Conservation (phyloP, 164 flowering plant genomes). For the Kalanchoe fedtschenkoi region DNA sequence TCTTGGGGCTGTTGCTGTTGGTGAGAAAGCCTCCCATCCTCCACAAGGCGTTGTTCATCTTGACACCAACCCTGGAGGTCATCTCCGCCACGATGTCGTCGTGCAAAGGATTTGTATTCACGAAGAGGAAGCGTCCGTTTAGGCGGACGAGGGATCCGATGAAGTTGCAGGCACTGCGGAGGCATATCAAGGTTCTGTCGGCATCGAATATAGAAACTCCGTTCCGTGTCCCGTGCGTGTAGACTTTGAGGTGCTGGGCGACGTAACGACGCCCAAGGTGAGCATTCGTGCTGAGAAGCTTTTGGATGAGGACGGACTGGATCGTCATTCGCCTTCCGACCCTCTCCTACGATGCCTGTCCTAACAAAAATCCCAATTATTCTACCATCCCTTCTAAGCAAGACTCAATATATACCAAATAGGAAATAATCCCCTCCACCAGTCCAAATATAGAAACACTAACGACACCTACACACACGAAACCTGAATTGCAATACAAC, state of each 20-base stretch:
- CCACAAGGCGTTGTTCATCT: slow-evolving; percentile 30
- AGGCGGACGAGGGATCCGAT: slow-evolving; percentile 31
- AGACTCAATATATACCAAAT: too few species aligned
- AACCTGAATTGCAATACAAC: too few species aligned
- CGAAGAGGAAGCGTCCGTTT: slow-evolving; percentile 33
- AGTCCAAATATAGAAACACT: too few species aligned
- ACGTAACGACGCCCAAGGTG: slow-evolving; percentile 45
- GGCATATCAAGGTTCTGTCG: slow-evolving; percentile 53
- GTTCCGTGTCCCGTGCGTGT: slow-evolving; percentile 43
- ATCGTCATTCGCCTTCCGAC: too few species aligned
- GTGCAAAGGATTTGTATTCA: slow-evolving; percentile 43
- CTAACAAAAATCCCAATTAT: too few species aligned
- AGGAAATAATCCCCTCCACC: too few species aligned
- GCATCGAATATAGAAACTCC: slow-evolving; percentile 39
- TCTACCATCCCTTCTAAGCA: too few species aligned
- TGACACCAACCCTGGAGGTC: slow-evolving; percentile 23
- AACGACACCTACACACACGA: too few species aligned
- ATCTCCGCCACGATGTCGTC: slow-evolving; percentile 46
- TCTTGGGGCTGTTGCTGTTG: slow-evolving; percentile 47
- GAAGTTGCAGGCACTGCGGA: slow-evolving; percentile 50
- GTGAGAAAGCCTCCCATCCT: slow-evolving; percentile 49
- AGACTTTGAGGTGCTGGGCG: slow-evolving; percentile 45
- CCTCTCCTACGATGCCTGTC: too few species aligned
- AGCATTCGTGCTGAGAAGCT: slow-evolving; percentile 50
- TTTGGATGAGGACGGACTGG: slow-evolving; percentile 52